phyloP scores from a whole-genome alignment of 1,284 basidiomycete genomes.

The Marasmius fiardii region DNA sequence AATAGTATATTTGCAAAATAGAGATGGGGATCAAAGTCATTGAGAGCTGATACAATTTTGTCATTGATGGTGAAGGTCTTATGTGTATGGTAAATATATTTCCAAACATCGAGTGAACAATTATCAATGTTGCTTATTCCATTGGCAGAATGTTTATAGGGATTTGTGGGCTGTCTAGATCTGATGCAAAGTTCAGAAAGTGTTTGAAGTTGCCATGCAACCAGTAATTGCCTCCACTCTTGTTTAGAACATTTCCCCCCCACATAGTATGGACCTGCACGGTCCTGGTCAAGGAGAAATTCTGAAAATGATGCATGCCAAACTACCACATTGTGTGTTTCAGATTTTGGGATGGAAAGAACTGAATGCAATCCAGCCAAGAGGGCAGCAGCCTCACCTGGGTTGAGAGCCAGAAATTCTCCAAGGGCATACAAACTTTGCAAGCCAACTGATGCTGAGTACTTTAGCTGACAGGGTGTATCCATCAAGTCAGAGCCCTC shows the following conservation, averaged over 20 bases:
- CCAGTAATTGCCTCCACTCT: background rate
- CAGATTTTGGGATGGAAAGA: background rate
- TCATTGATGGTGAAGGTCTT: background rate
- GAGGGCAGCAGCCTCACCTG: background rate
- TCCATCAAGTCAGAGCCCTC: no score
- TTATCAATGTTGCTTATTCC: background rate
- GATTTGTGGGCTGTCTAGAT: no score
- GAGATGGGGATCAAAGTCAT: background rate
- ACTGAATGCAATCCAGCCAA: background rate
- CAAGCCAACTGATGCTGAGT: no score
- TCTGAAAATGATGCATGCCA: background rate
- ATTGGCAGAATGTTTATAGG: background rate
- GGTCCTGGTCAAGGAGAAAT: background rate
- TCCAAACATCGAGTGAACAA: background rate
- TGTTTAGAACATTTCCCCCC: background rate
- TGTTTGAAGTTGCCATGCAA: background rate
- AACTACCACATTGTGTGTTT: background rate
- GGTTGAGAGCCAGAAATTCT: background rate
- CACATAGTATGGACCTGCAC: background rate
- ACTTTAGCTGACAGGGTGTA: no score
- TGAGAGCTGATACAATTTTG: background rate
- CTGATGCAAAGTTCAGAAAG: background rate
- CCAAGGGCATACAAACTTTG: background rate
- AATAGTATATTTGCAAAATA: background rate
- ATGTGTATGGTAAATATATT: background rate